Percentiles rank a stretch among this genome's conserved stretches.
Conservation (phyloP, 352 stramenopile genomes). For the Pythium brachiatum region DNA sequence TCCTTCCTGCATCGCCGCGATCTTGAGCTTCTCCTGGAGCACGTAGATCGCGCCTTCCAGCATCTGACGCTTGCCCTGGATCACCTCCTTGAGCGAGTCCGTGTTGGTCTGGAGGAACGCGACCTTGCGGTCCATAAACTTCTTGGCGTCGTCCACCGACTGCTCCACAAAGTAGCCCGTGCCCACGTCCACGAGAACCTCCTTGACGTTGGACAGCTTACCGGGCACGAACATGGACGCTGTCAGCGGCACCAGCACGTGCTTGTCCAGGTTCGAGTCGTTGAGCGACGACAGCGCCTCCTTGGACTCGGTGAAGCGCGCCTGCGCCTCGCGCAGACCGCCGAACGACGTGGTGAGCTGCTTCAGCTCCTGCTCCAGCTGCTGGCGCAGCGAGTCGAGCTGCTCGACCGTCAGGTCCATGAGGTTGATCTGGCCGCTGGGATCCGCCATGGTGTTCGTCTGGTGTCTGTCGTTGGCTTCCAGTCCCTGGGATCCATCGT, state of each 20-base stretch:
- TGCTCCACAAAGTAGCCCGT: slow-evolving; percentile 96
- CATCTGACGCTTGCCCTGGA: slow-evolving; percentile 80
- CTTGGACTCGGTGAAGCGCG: slow-evolving; percentile 81
- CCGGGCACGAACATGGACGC: slow-evolving; percentile 93
- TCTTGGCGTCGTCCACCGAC: slow-evolving; percentile 80
- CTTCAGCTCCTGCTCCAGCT: slow-evolving; percentile 85
- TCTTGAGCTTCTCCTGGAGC: slow-evolving; percentile 84
- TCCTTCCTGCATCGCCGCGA: slow-evolving; percentile 28
- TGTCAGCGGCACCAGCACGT: slow-evolving; percentile 94
- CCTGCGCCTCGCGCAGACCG: slow-evolving; percentile 68
- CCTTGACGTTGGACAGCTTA: slow-evolving; percentile 80
- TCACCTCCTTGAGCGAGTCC: slow-evolving; percentile 90
- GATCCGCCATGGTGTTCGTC: slow-evolving; percentile 36
- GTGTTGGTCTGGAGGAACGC: slow-evolving; percentile 92
- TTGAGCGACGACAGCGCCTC: slow-evolving; percentile 61
- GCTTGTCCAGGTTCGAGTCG: slow-evolving; percentile 55
- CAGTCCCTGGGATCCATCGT: neutral
- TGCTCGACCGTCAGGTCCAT: slow-evolving; percentile 92
- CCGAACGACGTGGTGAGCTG: slow-evolving; percentile 70
- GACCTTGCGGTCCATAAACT: slow-evolving; percentile 92
- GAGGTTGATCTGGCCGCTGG: slow-evolving; percentile 51
- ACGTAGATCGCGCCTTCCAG: slow-evolving; percentile 76
- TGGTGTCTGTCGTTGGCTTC: neutral
- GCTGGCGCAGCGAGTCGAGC: slow-evolving; percentile 89
- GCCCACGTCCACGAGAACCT: slow-evolving; percentile 93